Evolutionary conservation across 2,329 filamentous ascomycete species (phyloP).

Genomic region (Didymella exigua): DNA sequence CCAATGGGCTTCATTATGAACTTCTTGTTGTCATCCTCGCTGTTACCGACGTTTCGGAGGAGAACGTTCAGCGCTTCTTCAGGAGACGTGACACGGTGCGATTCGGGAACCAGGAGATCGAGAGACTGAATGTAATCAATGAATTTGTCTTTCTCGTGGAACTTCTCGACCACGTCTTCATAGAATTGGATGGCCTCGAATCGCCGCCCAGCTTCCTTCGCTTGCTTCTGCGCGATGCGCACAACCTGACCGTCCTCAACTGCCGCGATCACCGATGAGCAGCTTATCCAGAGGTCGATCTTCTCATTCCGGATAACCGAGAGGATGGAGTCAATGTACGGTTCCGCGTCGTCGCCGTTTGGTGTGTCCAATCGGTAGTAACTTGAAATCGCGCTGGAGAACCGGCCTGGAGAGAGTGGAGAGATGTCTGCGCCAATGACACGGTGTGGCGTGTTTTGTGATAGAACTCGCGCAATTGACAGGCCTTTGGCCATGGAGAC

Average conservation of each 20-base stretch:
- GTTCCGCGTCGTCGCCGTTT: constrained; percentile 44
- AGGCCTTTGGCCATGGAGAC: constrained; percentile 75
- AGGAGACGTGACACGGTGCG: constrained; percentile 58
- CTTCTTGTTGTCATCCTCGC: constrained; percentile 39
- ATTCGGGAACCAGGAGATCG: constrained; percentile 48
- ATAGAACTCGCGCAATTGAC: constrained; percentile 67
- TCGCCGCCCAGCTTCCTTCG: constrained; percentile 50
- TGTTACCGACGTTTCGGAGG: constrained; percentile 19
- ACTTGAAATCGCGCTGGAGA: constrained; percentile 61
- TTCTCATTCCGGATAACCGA: constrained; percentile 64
- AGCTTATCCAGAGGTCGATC: constrained; percentile 75
- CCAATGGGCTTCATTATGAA: constrained; percentile 72
- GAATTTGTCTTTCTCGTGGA: constrained; percentile 72
- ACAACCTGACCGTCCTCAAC: constrained; percentile 71
- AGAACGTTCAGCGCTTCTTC: constrained; percentile 62
- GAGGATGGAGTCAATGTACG: constrained; percentile 64
- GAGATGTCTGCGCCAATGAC: constrained; percentile 73
- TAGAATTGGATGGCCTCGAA: constrained; percentile 71
- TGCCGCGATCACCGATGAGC: constrained; percentile 70
- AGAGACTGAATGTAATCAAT: constrained; percentile 62
- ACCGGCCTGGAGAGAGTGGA: constrained; percentile 50
- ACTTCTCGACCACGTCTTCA: constrained; percentile 58
- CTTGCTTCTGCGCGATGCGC: constrained; percentile 56
- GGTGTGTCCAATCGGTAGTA: constrained; percentile 59
- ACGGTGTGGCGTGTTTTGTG: constrained; percentile 65